Evolutionary conservation across 179 eudicot species (phyloP), one percentile per base, ranked within the genome.

Genomic region (Spergularia azorica): DNA sequence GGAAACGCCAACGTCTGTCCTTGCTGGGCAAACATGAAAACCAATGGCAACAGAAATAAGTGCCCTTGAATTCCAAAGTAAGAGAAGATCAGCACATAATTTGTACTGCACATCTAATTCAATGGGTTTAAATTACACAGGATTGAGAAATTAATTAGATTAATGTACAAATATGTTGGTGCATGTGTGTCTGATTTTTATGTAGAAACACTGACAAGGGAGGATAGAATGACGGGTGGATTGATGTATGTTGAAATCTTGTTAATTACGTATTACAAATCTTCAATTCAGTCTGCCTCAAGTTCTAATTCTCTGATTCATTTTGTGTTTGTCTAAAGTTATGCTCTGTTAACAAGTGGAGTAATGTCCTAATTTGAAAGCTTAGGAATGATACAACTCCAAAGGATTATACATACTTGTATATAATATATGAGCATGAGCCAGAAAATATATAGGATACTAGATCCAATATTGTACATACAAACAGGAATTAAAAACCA

Each of bases 21-120:
- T 75, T 85, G 88, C 61, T 85, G 74, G 66, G 77, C 74, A 52
- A 80, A 51, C 48, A 77, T 85, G 73, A 71, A 79, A 74, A 84
- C 80, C 77, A 52, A 7, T 0, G 70, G 72, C 1, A 82, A 84
- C 65, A 41, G 78, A 5, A 83, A 80, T 57, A 80, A 78, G 70
- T 82, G 88, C 54, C 88, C 86, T 77, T 85, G 54, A 82, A 32
- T 5, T 0, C 63, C 4, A 16, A 32, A 32, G 65, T 41, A 54
- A 54, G 57, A 54, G 57, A 14, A 54, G 57, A 10, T 54, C 39
- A 26, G 39, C 13, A 18, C 38, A 8, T 6, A 58, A 1, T 10
- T 11, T 5, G n/a, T 5, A 58, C 62, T 58, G 7, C 7, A 1
- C 62, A n/a, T 58, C 18, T 3, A 15, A n/a, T n/a, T n/a, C n/a